These are phyloP conservation scores for Pythium graminicola DNA, from an alignment of 352 stramenopile genomes.

Conservation along the genomic window DNA sequence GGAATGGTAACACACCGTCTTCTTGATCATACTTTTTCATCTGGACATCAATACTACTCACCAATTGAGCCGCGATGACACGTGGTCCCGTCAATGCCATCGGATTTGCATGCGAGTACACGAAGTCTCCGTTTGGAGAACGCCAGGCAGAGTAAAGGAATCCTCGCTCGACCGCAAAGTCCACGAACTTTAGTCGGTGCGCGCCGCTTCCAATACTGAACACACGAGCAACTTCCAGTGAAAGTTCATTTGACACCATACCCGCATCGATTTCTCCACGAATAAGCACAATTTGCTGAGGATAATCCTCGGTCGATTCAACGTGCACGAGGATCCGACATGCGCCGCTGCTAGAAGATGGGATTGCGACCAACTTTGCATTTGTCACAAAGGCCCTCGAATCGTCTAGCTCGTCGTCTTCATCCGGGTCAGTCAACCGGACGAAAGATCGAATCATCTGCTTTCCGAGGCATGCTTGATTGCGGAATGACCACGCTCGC, in stretches of 20 bases:
- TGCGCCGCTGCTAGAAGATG: slow-evolving; percentile 45
- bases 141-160: slow-evolving; percentile 70
- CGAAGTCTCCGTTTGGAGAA: slow-evolving; percentile 45
- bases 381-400: slow-evolving; percentile 32
- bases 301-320: slow-evolving; percentile 46
- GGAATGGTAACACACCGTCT: slow-evolving; percentile 50
- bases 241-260: slow-evolving; percentile 30
- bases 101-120: slow-evolving; percentile 60
- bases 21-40: slow-evolving; percentile 61
- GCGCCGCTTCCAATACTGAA: slow-evolving; percentile 36
- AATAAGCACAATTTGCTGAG: slow-evolving; percentile 55
- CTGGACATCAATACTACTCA: slow-evolving; percentile 52
- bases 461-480: slow-evolving; percentile 54
- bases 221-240: slow-evolving; percentile 41
- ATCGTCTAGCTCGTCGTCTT: slow-evolving; percentile 29
- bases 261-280: slow-evolving; percentile 39
- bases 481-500: slow-evolving; percentile 59
- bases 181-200: slow-evolving; percentile 55
- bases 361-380: slow-evolving; percentile 55
- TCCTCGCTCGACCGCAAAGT: slow-evolving; percentile 64
- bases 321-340: slow-evolving; percentile 61
- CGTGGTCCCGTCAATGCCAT: slow-evolving; percentile 62
- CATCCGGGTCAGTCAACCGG: slow-evolving; percentile 22
- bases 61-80: slow-evolving; percentile 38
- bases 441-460: slow-evolving; percentile 45